These are phyloP conservation scores for Globisporangium cystogenes DNA, from an alignment of 352 stramenopile genomes.

Conservation along the genomic window DNA sequence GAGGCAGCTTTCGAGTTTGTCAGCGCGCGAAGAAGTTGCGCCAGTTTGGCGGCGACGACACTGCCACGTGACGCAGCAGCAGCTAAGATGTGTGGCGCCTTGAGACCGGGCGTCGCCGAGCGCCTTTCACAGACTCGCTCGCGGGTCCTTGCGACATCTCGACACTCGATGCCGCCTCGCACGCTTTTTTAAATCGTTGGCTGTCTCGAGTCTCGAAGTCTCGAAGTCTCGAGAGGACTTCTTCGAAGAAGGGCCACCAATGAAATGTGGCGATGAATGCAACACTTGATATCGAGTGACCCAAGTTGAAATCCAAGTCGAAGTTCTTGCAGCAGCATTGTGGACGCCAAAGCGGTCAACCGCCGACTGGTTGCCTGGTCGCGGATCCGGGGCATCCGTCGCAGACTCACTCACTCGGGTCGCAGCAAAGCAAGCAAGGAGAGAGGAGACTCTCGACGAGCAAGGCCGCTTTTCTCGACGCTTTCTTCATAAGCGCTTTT, in stretches of 20 bases:
- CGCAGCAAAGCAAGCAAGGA: not conserved
- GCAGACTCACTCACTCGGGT: no score
- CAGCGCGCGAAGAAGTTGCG: not conserved
- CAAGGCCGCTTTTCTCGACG: conserved; percentile 7
- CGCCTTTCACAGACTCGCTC: no score
- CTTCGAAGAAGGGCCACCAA: no score
- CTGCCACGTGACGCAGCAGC: not conserved
- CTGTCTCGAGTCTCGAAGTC: not conserved
- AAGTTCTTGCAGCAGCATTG: not conserved
- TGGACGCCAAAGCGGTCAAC: not conserved
- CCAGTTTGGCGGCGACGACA: not conserved
- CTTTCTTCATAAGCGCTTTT: conserved; percentile 15
- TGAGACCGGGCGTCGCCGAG: no score
- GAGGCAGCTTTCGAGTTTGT: not conserved
- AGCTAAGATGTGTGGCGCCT: no score
- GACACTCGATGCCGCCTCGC: not conserved
- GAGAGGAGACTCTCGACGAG: no score
- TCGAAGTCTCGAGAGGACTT: no score
- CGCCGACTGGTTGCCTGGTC: conserved; percentile 2
- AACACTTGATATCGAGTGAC: no score
- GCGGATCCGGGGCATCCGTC: conserved; percentile 4
- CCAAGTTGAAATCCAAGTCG: no score
- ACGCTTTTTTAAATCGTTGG: not conserved
- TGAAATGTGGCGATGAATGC: no score
- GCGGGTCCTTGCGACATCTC: no score